phyloP scores from a whole-genome alignment of 305 asterid genomes.

The Ruellia speciosa region DNA sequence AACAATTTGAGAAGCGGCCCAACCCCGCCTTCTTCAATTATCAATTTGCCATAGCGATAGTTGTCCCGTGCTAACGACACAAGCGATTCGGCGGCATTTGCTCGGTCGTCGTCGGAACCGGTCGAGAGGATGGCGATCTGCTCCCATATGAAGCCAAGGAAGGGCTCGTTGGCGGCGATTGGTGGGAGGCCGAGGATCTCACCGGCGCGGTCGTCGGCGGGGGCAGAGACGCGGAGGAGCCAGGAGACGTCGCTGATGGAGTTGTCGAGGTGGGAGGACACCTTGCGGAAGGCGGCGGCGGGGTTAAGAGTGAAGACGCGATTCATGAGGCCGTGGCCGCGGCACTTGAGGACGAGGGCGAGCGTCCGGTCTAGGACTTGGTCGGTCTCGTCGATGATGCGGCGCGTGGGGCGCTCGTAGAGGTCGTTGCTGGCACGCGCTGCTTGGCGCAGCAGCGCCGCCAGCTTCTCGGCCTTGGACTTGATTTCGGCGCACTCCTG shows the following conservation, averaged over 20 bases:
- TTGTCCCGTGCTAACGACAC: conserved; percentile 40
- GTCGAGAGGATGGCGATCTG: conserved; percentile 50
- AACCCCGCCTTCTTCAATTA: conserved; percentile 53
- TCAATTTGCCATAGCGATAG: conserved; percentile 40
- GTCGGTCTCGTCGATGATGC: conserved; percentile 50
- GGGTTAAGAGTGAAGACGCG: conserved; percentile 70
- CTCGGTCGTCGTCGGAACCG: conserved; percentile 36
- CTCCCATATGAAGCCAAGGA: conserved; percentile 73
- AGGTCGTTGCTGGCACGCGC: conserved; percentile 48
- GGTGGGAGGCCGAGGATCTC: conserved; percentile 74
- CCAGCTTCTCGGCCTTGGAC: conserved; percentile 45
- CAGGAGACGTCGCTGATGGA: conserved; percentile 76
- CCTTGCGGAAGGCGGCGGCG: conserved; percentile 62
- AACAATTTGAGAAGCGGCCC: conserved; percentile 37
- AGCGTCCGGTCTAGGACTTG: conserved; percentile 55
- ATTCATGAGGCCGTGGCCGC: conserved; percentile 51
- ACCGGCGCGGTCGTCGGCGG: conserved; percentile 21
- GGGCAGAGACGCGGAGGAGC: conserved; percentile 62
- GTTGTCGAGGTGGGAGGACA: conserved; percentile 53
- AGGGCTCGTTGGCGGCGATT: conserved; percentile 80
- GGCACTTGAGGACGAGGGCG: conserved; percentile 50
- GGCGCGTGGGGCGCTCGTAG: conserved; percentile 49
- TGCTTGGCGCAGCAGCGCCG: conserved; percentile 36
- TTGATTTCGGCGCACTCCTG: conserved; percentile 51
- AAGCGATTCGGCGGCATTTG: conserved; percentile 40